Conservation (phyloP, 345 rosid species). For the Viola odorata region DNA sequence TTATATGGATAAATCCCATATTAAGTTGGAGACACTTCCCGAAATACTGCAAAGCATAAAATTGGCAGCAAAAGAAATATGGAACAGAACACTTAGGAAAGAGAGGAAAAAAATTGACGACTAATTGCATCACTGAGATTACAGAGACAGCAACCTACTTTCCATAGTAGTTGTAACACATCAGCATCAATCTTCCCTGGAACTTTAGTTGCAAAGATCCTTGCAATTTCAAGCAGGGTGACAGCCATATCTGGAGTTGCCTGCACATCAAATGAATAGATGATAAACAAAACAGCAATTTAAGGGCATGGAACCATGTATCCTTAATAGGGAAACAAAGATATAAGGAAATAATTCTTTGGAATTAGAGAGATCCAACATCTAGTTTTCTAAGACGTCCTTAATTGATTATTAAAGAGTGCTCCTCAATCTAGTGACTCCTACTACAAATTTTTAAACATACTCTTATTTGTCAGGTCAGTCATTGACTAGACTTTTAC, state of each 20-base stretch:
- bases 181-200: slow-evolving; percentile 99
- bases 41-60: neutral
- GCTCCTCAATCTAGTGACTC: neutral
- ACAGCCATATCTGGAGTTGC: slow-evolving; percentile 99
- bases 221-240: slow-evolving; percentile 96
- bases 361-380: no score
- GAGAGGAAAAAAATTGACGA: neutral
- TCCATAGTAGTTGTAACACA: slow-evolving; percentile 94
- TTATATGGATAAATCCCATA: no score
- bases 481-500: neutral
- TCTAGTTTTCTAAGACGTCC: neutral
- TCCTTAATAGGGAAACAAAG: no score
- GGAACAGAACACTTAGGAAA: neutral
- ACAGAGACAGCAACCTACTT: slow-evolving; percentile 39
- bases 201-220: slow-evolving; percentile 98
- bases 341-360: no score
- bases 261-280: slow-evolving; percentile 36
- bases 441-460: neutral
- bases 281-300: neutral
- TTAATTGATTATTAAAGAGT: neutral
- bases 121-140: neutral
- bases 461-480: neutral
- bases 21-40: slow-evolving; percentile 3
- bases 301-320: neutral
- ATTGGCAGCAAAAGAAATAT: slow-evolving; percentile 1